Percentiles rank a stretch among this genome's conserved stretches.
These are phyloP conservation scores for Nectriaceae sp. DNA, from an alignment of 2,329 filamentous ascomycete genomes.

Conservation along the genomic window DNA sequence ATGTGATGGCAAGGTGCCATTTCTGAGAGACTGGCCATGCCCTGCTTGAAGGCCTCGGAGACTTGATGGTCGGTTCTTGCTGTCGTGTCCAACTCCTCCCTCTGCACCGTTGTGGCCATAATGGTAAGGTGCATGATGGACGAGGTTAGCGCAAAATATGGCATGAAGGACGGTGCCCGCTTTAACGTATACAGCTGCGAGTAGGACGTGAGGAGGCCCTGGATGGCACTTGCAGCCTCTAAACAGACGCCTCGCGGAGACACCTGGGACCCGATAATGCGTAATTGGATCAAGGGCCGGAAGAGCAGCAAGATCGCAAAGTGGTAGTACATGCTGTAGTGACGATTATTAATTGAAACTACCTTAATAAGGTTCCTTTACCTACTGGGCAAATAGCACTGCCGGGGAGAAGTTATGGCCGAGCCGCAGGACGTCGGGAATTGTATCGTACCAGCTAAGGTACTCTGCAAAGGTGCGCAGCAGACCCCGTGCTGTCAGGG, in stretches of 20 bases:
- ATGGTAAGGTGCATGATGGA: conserved; percentile 63
- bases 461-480: conserved; percentile 68
- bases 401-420: conserved; percentile 72
- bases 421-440: conserved; percentile 65
- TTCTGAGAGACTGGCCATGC: conserved; percentile 58
- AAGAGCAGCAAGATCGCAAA: conserved; percentile 74
- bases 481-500: conserved; percentile 64
- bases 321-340: conserved; percentile 66
- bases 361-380: background rate
- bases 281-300: conserved; percentile 67
- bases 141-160: conserved; percentile 61
- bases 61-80: conserved; percentile 41
- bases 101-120: conserved; percentile 38
- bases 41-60: conserved; percentile 49
- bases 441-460: conserved; percentile 68
- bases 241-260: conserved; percentile 66
- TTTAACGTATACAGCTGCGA: conserved; percentile 59
- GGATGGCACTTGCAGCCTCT: conserved; percentile 61
- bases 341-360: background rate
- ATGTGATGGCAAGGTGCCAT: conserved; percentile 65
- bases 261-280: conserved; percentile 63
- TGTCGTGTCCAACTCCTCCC: conserved; percentile 34
- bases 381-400: conserved; percentile 74
- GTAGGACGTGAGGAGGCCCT: conserved; percentile 56
- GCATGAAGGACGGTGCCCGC: conserved; percentile 62